Evolutionary conservation across 805 yeast genomes (phyloP), one percentile per base, ranked within the genome.

Genomic region (Ogataea haglerorum): DNA sequence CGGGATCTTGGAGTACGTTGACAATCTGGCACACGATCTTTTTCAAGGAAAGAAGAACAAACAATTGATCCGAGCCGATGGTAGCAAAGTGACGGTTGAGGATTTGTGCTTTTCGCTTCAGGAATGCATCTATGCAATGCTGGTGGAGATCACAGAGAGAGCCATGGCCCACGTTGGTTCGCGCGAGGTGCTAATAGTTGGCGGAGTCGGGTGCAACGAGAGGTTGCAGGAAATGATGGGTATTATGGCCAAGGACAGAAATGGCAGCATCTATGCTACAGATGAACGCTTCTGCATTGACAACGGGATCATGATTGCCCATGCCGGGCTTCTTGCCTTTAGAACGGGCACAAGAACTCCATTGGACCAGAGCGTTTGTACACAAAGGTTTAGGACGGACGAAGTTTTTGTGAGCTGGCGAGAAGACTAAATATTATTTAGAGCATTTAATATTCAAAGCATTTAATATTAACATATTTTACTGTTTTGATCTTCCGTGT

Each of bases 291-390:
- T 93, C 59, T 93, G 99, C 64, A 93, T 93, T 31, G 99, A 93
- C 60, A 93, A 93, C 57, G 99, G 99, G 9, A 93, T 91, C 27
- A 93, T 93, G 99, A 93, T 93, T 54, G 99, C 99, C 0, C 99
- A 93, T 56, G 98, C 99, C 0, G 99, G 99, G 0, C 67, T 93
- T 34, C 61, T 93, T 44, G 86, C 85, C 38, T 89, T 79, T 57
- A 71, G 98, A 52, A 84, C 82, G 73, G 96, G 97, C 1, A 79
- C 77, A 41, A 36, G 37, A 15, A 73, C 67, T 18, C 72, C 69
- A 6, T 53, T 91, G 35, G 59, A 67, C 19, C 78, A 85, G 42
- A 84, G 96, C 1, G 90, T 86, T 2, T 93, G 96, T 52, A 85
- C 96, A 0, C 99, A 93, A 62, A 74, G 93, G 57, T 93, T 88